phyloP scores from a whole-genome alignment of 2,329 filamentous ascomycete genomes.

The Sarocladium strictum region DNA sequence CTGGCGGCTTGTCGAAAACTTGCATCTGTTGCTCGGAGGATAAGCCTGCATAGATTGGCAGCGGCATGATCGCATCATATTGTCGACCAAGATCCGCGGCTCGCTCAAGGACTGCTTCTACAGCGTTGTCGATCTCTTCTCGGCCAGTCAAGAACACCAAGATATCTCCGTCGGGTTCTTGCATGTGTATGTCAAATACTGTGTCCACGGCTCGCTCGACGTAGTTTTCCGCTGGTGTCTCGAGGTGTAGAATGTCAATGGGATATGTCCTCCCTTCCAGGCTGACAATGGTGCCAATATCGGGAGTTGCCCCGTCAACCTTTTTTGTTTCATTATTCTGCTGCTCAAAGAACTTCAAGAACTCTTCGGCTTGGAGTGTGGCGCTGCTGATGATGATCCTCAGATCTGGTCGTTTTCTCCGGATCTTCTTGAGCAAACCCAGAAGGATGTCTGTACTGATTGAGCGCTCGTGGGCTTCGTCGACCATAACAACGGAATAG shows the following conservation, averaged over 20 bases:
- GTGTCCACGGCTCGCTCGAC: slow-evolving; percentile 76
- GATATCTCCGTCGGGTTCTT: slow-evolving; percentile 78
- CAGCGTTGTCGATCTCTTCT: slow-evolving; percentile 81
- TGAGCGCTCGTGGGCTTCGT: slow-evolving; percentile 92
- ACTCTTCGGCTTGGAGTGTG: slow-evolving; percentile 83
- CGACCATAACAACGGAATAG: slow-evolving; percentile 96
- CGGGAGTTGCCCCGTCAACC: slow-evolving; percentile 19
- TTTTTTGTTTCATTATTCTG: slow-evolving; percentile 16
- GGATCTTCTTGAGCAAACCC: slow-evolving; percentile 85
- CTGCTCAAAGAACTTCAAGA: slow-evolving; percentile 67
- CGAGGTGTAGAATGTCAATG: slow-evolving; percentile 78
- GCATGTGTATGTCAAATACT: slow-evolving; percentile 79
- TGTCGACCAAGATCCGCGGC: slow-evolving; percentile 48
- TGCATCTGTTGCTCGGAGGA: slow-evolving; percentile 91
- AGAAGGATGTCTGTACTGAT: slow-evolving; percentile 88
- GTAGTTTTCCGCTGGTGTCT: slow-evolving; percentile 77
- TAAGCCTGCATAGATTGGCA: slow-evolving; percentile 86
- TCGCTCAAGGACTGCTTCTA: slow-evolving; percentile 74
- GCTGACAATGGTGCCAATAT: slow-evolving; percentile 59
- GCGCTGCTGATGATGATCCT: slow-evolving; percentile 90
- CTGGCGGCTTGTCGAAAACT: slow-evolving; percentile 78
- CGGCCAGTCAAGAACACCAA: slow-evolving; percentile 87
- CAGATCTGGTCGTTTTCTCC: slow-evolving; percentile 71
- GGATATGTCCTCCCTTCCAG: slow-evolving; percentile 84
- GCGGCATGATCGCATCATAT: slow-evolving; percentile 24